Base-by-base conservation (phyloP, 495 filamentous ascomycete species). In the Podospora pseudoanserina region DNA sequence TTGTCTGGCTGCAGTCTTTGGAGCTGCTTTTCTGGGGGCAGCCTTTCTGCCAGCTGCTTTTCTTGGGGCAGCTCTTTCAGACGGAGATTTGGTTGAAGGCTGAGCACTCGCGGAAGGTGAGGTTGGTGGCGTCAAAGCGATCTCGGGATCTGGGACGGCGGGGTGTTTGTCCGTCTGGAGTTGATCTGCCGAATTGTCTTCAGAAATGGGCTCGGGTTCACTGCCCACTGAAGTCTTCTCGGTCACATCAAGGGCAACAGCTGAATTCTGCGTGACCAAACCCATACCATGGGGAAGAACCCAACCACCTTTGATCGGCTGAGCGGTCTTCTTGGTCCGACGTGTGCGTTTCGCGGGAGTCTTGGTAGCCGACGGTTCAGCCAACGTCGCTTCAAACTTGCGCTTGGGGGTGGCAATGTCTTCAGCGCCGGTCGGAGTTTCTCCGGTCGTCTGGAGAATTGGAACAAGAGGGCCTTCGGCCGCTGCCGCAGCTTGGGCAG, bases 221-320 rank as follows among this genome's bases (percentile, higher is more conserved):
- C 5, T 3, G 13, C 13, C 39, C 7, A 13, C 39, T 3, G 39
- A 49, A 13, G 39, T 49, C 2, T 13, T 16, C 39, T 49, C 39
- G 39, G 9, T 13, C 6, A 0, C 9, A 6, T 5, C 13, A 1
- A 11, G 39, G 13, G 39, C 1, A 16, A 13, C 39, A 49, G 39
- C 9, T 49, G 30, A 6, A 7, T 32, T 32, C 23, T 6, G 7
- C 23, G 23, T 68, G 23, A 2, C 49, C 64, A 65, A 23, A 1
- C 81, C 81, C 74, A 84, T 75, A 16, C 76, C 77, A 71, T 83
- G 82, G 2, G 78, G 79, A 15, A 84, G 68, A 16, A 71, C 68
- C 76, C 75, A 80, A 20, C 67, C 76, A 28, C 75, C 75, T 49
- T 73, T 76, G 19, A 80, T 62, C 0, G 74, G 67, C 13, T 69